phyloP scores from a whole-genome alignment of 2,329 filamentous ascomycete species.

The Claviceps spartinae region DNA sequence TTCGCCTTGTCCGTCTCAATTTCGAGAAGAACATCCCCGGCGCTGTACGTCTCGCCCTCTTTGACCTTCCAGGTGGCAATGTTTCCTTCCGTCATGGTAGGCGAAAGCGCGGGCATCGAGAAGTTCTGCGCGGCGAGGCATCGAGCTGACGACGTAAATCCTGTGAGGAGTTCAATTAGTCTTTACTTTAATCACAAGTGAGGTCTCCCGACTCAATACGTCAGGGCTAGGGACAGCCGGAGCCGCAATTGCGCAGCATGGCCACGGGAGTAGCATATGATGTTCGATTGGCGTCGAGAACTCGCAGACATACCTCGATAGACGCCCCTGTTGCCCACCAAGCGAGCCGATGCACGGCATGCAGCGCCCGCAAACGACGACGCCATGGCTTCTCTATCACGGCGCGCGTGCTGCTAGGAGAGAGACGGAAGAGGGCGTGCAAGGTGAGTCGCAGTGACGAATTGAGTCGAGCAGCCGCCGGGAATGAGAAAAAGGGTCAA shows the following conservation, averaged over 20 bases:
- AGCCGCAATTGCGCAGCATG: not conserved
- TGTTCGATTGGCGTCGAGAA: not conserved
- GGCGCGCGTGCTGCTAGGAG: not conserved
- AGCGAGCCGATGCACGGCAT: constrained; percentile 49
- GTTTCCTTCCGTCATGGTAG: constrained; percentile 89
- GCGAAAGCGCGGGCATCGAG: constrained; percentile 81
- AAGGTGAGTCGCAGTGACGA: not conserved
- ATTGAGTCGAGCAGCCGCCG: constrained; percentile 5
- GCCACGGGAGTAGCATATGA: too few species aligned
- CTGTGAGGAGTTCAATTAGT: constrained; percentile 24
- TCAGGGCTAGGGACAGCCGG: too few species aligned
- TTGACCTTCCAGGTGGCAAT: constrained; percentile 77
- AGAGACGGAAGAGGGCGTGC: not conserved
- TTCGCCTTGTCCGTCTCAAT: constrained; percentile 92
- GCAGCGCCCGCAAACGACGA: constrained; percentile 49
- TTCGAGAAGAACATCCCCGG: constrained; percentile 78
- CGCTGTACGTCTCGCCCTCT: constrained; percentile 69
- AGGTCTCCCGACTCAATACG: too few species aligned
- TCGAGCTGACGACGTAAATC: constrained; percentile 48
- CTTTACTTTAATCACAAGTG: too few species aligned
- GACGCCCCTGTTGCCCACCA: constrained; percentile 34
- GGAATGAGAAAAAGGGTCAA: constrained; percentile 2
- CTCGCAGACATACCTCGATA: constrained; percentile 39
- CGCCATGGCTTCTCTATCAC: constrained; percentile 35
- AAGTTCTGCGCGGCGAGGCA: constrained; percentile 70